Evolutionary conservation across 108 stramenopile genomes (phyloP).

Genomic region (Conticribra weissflogii): DNA sequence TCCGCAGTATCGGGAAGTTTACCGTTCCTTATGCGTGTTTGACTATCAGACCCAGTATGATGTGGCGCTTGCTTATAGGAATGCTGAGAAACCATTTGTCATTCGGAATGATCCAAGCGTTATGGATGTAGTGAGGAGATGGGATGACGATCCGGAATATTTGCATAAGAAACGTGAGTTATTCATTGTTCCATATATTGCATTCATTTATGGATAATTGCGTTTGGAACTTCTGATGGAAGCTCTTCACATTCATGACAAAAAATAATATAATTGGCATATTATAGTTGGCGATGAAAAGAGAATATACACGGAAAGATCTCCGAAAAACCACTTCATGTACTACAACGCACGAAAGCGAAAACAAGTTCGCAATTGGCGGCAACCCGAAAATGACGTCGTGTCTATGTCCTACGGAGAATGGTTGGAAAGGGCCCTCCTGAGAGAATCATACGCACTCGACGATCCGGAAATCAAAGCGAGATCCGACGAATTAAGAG

Average conservation of each 20-base stretch:
- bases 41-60: conserved; percentile 62
- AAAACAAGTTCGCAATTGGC: conserved; percentile 28
- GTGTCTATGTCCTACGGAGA: conserved; percentile 51
- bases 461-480: conserved; percentile 18
- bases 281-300: conserved; percentile 6
- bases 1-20: conserved; percentile 45
- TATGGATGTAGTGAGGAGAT: conserved; percentile 69
- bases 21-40: conserved; percentile 75
- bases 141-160: conserved; percentile 66
- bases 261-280: too few relatives aligned
- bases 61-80: conserved; percentile 51
- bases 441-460: conserved; percentile 46
- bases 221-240: too few relatives aligned
- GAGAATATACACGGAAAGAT: conserved; percentile 68
- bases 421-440: conserved; percentile 57
- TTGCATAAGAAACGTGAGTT: conserved; percentile 22
- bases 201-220: too few relatives aligned
- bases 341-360: conserved; percentile 51
- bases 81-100: conserved; percentile 91
- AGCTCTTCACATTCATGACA: too few relatives aligned
- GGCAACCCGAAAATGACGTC: conserved; percentile 49
- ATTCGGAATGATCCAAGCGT: conserved; percentile 83
- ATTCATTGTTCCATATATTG: too few relatives aligned
- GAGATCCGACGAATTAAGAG: conserved; percentile 12
- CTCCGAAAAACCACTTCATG: conserved; percentile 90